Evolutionary conservation across 2,329 filamentous ascomycete genomes (phyloP).

Genomic region (Aureobasidium sp.): DNA sequence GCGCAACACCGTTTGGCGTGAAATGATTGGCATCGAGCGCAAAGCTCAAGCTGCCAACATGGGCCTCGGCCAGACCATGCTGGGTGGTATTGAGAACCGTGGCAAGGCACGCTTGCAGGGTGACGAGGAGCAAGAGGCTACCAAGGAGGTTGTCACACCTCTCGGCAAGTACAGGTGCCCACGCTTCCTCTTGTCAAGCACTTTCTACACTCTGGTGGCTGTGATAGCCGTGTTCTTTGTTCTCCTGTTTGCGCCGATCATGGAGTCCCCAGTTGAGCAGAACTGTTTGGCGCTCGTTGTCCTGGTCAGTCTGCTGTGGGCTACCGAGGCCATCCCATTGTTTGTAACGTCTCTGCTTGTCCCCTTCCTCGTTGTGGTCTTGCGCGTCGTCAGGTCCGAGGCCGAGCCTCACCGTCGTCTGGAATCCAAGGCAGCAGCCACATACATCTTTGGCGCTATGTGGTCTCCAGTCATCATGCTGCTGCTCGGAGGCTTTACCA

Average conservation of each 20-base stretch:
- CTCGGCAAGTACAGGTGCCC: constrained; percentile 70
- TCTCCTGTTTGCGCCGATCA: constrained; percentile 68
- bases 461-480: constrained; percentile 99
- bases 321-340: constrained; percentile 96
- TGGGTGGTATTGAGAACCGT: constrained; percentile 64
- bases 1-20: constrained; percentile 97
- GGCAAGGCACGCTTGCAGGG: constrained; percentile 69
- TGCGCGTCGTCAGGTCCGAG: constrained; percentile 75
- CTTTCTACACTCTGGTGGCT: constrained; percentile 65
- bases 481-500: constrained; percentile 87
- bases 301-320: constrained; percentile 91
- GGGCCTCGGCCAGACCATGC: constrained; percentile 65
- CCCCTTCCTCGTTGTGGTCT: constrained; percentile 82
- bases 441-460: constrained; percentile 88
- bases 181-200: constrained; percentile 73
- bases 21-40: constrained; percentile 96
- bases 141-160: constrained; percentile 68
- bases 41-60: constrained; percentile 91
- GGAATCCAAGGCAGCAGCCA: constrained; percentile 67
- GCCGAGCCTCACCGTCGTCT: constrained; percentile 62
- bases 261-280: constrained; percentile 83
- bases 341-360: constrained; percentile 94
- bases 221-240: constrained; percentile 66
- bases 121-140: constrained; percentile 57
- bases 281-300: constrained; percentile 91